A percentile compares a stretch with the other conserved stretches of the same genome.
These are phyloP conservation scores for Coemansia sp. DNA, from an alignment of 192 early-diverging fungal genomes.

Conservation along the genomic window DNA sequence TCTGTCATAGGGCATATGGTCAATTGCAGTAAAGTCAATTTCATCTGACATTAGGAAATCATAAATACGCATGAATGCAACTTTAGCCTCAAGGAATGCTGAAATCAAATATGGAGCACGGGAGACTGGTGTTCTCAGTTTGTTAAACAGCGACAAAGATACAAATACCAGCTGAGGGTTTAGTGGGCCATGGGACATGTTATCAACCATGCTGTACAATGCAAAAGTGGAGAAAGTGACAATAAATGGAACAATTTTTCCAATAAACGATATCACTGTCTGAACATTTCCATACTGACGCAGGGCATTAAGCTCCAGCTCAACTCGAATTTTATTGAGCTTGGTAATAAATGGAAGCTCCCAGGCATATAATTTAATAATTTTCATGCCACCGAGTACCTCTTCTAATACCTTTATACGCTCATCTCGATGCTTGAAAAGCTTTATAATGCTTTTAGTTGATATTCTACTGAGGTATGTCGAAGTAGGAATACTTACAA, in stretches of 20 bases:
- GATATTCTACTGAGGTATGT: slow-evolving; percentile 55
- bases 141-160: slow-evolving; percentile 82
- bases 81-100: slow-evolving; percentile 70
- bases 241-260: slow-evolving; percentile 68
- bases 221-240: slow-evolving; percentile 74
- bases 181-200: slow-evolving; percentile 52
- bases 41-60: slow-evolving; percentile 66
- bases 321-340: slow-evolving; percentile 61
- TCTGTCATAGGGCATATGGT: slow-evolving; percentile 12
- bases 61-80: slow-evolving; percentile 79
- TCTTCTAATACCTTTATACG: slow-evolving; percentile 58
- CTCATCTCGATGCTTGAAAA: slow-evolving; percentile 41
- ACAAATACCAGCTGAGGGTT: slow-evolving; percentile 77
- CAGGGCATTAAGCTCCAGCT: slow-evolving; percentile 73
- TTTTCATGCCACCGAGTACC: slow-evolving; percentile 50
- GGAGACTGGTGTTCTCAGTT: slow-evolving; percentile 80
- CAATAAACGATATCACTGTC: slow-evolving; percentile 78
- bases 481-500: slow-evolving; percentile 32
- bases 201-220: slow-evolving; percentile 63
- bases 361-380: slow-evolving; percentile 64
- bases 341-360: slow-evolving; percentile 55
- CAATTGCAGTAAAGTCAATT: slow-evolving; percentile 64
- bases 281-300: slow-evolving; percentile 65
- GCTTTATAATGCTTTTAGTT: slow-evolving; percentile 28
- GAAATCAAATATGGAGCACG: slow-evolving; percentile 78